These are phyloP conservation scores for Syncephalis fuscata DNA, from an alignment of 371 early-diverging fungal genomes.

Conservation along the genomic window DNA sequence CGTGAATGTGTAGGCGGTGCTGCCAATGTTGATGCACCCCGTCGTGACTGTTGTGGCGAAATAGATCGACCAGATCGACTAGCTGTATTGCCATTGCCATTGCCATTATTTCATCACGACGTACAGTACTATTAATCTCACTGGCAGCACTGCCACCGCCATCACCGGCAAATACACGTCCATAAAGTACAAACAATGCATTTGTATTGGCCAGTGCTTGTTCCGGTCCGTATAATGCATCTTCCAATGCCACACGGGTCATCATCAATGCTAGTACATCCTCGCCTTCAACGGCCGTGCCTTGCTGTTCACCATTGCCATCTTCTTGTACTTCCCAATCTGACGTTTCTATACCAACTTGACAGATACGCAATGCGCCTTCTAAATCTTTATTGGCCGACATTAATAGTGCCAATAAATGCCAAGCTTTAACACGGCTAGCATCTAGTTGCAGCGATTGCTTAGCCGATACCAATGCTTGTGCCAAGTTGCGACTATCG, in stretches of 20 bases:
- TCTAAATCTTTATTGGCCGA: constrained; percentile 43
- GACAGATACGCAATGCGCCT: constrained; percentile 51
- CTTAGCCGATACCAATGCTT: constrained; percentile 44
- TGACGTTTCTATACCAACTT: constrained; percentile 50
- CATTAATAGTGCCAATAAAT: constrained; percentile 60
- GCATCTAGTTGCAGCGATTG: constrained; percentile 42
- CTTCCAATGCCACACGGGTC: constrained; percentile 33
- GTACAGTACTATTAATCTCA: constrained; percentile 6
- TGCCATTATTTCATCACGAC: constrained; percentile 6
- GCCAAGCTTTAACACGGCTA: constrained; percentile 59
- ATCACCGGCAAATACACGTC: constrained; percentile 23
- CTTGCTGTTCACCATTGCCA: neutral
- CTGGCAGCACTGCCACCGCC: constrained; percentile 4
- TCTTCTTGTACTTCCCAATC: constrained; percentile 18
- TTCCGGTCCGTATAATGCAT: constrained; percentile 28
- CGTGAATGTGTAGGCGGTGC: too few relatives aligned
- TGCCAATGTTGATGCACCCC: too few relatives aligned
- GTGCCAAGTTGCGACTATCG: constrained; percentile 54
- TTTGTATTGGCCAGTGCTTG: constrained; percentile 31
- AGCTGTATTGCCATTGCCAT: constrained; percentile 4
- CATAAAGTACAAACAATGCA: constrained; percentile 37
- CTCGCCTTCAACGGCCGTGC: constrained; percentile 22
- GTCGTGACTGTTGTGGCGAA: neutral
- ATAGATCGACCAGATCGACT: constrained; percentile 8
- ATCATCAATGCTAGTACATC: constrained; percentile 35